A percentile compares a stretch with the other conserved stretches of the same genome.
Conservation (phyloP, 345 rosid genomes). For the Euphorbia peplus region DNA sequence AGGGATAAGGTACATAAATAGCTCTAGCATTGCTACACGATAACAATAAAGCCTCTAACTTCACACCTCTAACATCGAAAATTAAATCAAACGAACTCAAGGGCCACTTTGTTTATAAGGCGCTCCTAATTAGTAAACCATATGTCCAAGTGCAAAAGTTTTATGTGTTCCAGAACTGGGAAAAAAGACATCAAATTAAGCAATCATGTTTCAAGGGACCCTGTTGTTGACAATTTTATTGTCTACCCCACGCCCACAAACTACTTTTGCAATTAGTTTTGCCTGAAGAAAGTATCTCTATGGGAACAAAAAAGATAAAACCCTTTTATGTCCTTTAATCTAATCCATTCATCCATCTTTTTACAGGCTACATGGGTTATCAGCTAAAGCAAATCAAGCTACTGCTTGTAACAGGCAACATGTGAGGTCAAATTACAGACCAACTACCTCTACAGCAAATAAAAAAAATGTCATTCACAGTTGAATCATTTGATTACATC, state of each 20-base stretch:
- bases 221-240: slow-evolving; percentile 15
- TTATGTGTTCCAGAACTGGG: background rate
- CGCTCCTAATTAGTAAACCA: too few species aligned
- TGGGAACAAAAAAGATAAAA: background rate
- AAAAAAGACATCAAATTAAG: background rate
- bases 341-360: background rate
- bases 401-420: background rate
- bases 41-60: too few species aligned
- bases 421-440: background rate
- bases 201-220: slow-evolving; percentile 7
- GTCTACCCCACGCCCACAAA: slow-evolving; percentile 4
- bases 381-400: slow-evolving; percentile 2
- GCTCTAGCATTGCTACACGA: too few species aligned
- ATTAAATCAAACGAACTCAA: too few species aligned
- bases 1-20: too few species aligned
- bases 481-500: background rate
- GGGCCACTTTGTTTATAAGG: too few species aligned
- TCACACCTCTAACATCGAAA: too few species aligned
- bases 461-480: background rate
- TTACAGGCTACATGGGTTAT: background rate
- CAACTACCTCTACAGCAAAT: background rate
- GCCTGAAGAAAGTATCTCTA: background rate
- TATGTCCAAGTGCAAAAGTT: background rate
- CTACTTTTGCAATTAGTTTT: slow-evolving; percentile 1
- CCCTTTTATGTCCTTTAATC: background rate